Base-by-base conservation (phyloP, 1,139 yeast genomes). In the Debaryomycetaceae sp. region DNA sequence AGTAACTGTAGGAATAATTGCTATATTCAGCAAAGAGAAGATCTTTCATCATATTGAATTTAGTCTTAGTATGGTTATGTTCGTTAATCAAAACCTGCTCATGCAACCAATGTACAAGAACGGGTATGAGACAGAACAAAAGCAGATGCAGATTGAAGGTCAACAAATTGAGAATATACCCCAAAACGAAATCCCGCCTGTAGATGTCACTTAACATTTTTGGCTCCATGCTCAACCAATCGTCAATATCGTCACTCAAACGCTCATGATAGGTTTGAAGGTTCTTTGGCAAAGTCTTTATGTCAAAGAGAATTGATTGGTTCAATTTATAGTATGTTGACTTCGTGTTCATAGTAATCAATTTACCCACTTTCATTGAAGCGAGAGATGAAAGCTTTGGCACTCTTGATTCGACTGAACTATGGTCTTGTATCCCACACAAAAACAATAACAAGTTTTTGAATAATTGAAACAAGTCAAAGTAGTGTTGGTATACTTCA, bases 221-320 rank as follows among this genome's bases (percentile, higher is more conserved):
- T 0, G 75, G 73, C 37, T 69, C 69, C 52, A 65, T 49, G 29
- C 57, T 62, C 8, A 71, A 57, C 76, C 76, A 72, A n/a, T 53
- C 58, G 42, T 70, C 75, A 4, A 72, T 63, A 43, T 69, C 75
- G 37, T 68, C 68, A 11, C 59, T 50, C 11, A 71, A 53, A 8
- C 53, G 53, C 6, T 55, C 50, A 36, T 58, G 57, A 42, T 57
- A 57, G 33, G 49, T 43, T 40, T 54, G 54, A 6, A 66, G 52
- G 7, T 57, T 52, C 1, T 39, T 42, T 0, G 72, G 67, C 6
- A 68, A 50, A 4, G 66, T 57, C 3, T 58, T 54, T 4, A 60
- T 59, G 46, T 72, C 72, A 49, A 71, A 72, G 11, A 71, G 57
- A 6, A 57, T 51, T 1, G 65, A 45, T 37, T 68, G 68, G 49